phyloP scores from a whole-genome alignment of 2,329 filamentous ascomycete genomes.

The Alternaria postmessia region DNA sequence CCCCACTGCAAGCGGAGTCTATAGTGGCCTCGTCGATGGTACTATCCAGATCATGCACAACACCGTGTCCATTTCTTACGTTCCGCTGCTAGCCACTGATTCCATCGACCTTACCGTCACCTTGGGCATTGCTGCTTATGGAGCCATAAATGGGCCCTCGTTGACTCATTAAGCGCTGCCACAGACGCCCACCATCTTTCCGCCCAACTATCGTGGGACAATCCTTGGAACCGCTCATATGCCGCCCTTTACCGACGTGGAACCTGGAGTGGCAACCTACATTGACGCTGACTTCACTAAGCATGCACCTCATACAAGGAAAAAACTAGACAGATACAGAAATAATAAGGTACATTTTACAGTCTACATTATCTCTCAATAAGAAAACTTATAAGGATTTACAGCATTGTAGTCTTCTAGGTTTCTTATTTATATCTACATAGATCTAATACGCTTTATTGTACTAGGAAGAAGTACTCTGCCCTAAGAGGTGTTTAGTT shows the following conservation, averaged over 20 bases:
- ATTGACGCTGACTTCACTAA: background rate
- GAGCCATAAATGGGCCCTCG: slow-evolving; percentile 3
- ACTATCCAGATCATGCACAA: slow-evolving; percentile 24
- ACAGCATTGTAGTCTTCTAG: too few species aligned
- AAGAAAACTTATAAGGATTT: too few species aligned
- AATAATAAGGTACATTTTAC: background rate
- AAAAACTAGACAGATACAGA: too few species aligned
- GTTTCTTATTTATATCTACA: too few species aligned
- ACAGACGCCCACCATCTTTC: slow-evolving; percentile 3
- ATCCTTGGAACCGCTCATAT: background rate
- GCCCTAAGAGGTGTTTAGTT: background rate
- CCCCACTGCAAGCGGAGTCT: slow-evolving; percentile 20
- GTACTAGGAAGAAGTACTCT: background rate
- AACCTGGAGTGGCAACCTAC: background rate
- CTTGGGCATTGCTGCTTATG: background rate
- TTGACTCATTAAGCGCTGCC: slow-evolving; percentile 13
- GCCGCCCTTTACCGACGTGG: slow-evolving; percentile 6
- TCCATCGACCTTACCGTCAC: slow-evolving; percentile 1
- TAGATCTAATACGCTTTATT: too few species aligned
- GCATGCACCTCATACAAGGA: background rate
- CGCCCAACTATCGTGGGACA: background rate
- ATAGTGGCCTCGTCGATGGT: slow-evolving; percentile 13
- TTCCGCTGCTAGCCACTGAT: slow-evolving; percentile 13
- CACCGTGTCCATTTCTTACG: slow-evolving; percentile 22
- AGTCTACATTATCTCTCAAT: too few species aligned